phyloP scores from a whole-genome alignment of 164 flowering plant genomes.

The Magnolia sinica region DNA sequence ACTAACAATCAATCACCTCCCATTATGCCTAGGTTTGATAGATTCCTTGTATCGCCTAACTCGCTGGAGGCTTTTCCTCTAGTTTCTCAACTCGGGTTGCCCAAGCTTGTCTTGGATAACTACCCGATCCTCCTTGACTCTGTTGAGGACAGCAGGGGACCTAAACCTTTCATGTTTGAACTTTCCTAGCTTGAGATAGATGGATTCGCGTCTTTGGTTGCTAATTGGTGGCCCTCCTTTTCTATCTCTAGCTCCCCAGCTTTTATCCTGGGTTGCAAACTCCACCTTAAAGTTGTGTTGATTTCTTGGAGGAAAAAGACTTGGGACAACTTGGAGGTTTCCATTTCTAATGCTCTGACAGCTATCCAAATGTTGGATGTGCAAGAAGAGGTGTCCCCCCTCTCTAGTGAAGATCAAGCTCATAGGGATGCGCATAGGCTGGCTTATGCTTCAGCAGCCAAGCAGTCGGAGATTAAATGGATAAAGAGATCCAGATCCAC shows the following conservation, averaged over 20 bases:
- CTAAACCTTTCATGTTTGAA: background rate
- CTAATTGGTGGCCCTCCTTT: background rate
- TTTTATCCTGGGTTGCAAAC: background rate
- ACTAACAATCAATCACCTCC: background rate
- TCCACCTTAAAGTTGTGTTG: background rate
- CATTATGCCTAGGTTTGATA: background rate
- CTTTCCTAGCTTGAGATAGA: background rate
- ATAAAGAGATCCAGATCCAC: background rate
- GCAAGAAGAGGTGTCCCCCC: background rate
- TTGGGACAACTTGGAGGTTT: background rate
- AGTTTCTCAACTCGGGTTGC: background rate
- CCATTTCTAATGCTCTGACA: background rate
- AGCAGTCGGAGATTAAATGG: background rate
- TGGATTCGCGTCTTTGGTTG: background rate
- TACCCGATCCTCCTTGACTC: background rate
- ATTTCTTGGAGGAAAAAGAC: background rate
- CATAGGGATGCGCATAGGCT: background rate
- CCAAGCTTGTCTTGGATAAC: background rate
- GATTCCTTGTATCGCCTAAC: background rate
- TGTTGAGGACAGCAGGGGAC: background rate
- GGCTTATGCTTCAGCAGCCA: background rate
- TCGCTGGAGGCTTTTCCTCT: background rate
- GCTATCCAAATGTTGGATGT: background rate
- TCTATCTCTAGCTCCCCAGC: too few relatives aligned
- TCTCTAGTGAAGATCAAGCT: background rate